Conservation (phyloP, 2,329 filamentous ascomycete species). For the Zymoseptoria tritici region DNA sequence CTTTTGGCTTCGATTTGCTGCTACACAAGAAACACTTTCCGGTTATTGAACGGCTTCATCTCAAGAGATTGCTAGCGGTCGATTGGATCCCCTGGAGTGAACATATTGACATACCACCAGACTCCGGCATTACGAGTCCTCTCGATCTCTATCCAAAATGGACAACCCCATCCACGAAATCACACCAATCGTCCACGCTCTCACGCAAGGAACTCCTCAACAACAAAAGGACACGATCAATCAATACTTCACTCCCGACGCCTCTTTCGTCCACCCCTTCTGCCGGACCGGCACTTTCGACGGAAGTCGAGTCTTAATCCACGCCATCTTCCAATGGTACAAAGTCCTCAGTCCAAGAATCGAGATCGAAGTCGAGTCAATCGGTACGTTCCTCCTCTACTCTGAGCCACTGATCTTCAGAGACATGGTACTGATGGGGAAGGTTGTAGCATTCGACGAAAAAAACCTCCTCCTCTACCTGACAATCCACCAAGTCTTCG, state of each 20-base stretch:
- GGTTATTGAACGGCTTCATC: too few relatives aligned
- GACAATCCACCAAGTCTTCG: conserved; percentile 65
- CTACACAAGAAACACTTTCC: too few relatives aligned
- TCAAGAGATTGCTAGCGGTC: too few relatives aligned
- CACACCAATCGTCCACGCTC: conserved; percentile 54
- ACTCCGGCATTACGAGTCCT: too few relatives aligned
- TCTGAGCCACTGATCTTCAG: too few relatives aligned
- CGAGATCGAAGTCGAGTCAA: conserved; percentile 56
- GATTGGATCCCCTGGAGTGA: too few relatives aligned
- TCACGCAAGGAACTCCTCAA: conserved; percentile 60
- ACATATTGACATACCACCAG: too few relatives aligned
- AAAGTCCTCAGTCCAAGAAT: conserved; percentile 73
- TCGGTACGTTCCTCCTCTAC: too few relatives aligned
- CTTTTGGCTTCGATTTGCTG: too few relatives aligned
- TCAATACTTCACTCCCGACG: conserved; percentile 64
- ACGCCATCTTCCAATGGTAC: conserved; percentile 73
- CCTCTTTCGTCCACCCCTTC: conserved; percentile 71
- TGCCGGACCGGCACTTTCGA: conserved; percentile 56
- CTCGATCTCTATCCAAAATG: conserved; percentile 11
- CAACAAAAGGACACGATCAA: conserved; percentile 60
- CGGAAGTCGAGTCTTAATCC: conserved; percentile 60
- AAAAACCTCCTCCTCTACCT: conserved; percentile 62
- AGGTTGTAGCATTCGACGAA: conserved; percentile 57
- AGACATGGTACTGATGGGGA: too few relatives aligned
- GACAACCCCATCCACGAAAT: conserved; percentile 51